A percentile compares a stretch with the other conserved stretches of the same genome.
These are phyloP conservation scores for Ogataea ganodermae DNA, from an alignment of 805 yeast species.

Conservation along the genomic window DNA sequence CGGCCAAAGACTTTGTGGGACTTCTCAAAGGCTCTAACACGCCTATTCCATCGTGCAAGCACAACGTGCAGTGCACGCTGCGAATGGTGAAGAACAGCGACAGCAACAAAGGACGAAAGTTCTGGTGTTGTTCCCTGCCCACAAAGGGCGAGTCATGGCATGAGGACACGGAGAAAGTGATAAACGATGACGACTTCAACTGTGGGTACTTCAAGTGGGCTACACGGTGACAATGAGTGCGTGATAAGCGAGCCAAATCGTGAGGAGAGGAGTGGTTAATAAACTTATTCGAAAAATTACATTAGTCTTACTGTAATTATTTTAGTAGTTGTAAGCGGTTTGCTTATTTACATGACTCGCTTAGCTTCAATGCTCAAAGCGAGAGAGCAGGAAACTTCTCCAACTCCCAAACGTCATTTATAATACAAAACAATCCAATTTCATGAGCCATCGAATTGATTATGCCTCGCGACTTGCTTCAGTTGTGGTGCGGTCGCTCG, in stretches of 20 bases:
- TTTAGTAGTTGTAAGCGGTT: too few species aligned
- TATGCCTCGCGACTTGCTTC: background rate
- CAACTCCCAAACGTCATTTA: too few species aligned
- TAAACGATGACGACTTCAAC: constrained; percentile 33
- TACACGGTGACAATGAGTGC: constrained; percentile 17
- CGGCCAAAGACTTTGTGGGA: constrained; percentile 24
- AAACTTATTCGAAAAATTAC: too few species aligned
- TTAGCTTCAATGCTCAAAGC: too few species aligned
- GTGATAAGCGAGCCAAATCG: background rate
- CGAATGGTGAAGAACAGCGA: constrained; percentile 45
- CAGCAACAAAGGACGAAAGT: constrained; percentile 49
- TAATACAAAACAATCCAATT: background rate
- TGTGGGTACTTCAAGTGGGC: constrained; percentile 61
- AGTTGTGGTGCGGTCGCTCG: background rate
- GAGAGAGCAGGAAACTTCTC: too few species aligned
- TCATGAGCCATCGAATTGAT: background rate
- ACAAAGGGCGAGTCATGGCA: constrained; percentile 29
- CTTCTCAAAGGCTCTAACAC: constrained; percentile 21
- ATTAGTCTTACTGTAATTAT: too few species aligned
- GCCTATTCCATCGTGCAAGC: constrained; percentile 47
- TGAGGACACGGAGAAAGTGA: background rate
- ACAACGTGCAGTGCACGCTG: constrained; percentile 46
- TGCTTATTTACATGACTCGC: too few species aligned
- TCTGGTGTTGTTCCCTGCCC: constrained; percentile 54
- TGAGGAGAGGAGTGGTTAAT: too few species aligned